Percentiles rank a stretch among this genome's conserved stretches.
These are phyloP conservation scores for Tephrocybe sp. DNA, from an alignment of 768 basidiomycete species.

Conservation along the genomic window DNA sequence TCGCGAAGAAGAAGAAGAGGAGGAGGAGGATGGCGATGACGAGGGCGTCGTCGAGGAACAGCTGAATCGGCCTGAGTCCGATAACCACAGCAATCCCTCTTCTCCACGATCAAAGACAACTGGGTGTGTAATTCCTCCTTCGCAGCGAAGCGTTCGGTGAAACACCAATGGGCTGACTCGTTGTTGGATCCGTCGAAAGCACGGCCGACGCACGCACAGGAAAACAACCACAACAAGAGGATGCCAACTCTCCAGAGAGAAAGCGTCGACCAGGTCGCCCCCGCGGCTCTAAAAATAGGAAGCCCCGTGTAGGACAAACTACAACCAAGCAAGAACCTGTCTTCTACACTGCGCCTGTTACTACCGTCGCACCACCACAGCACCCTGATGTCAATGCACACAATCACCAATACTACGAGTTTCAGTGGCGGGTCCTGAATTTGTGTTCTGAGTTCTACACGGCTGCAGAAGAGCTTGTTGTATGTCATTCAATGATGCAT, in stretches of 20 bases:
- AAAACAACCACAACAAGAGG: slow-evolving; percentile 22
- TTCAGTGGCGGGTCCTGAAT: slow-evolving; percentile 83
- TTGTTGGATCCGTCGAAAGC: slow-evolving; percentile 15
- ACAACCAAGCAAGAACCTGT: slow-evolving; percentile 35
- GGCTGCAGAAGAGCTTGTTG: slow-evolving; percentile 81
- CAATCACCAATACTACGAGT: slow-evolving; percentile 81
- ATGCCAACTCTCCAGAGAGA: slow-evolving; percentile 33
- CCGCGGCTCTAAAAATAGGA: slow-evolving; percentile 76
- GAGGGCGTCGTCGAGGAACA: slow-evolving; percentile 74
- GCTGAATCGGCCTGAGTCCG: slow-evolving; percentile 48
- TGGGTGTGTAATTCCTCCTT: slow-evolving; percentile 22
- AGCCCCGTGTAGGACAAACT: slow-evolving; percentile 35
- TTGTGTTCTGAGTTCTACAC: slow-evolving; percentile 85
- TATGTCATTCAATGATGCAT: slow-evolving; percentile 37
- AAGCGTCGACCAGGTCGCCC: slow-evolving; percentile 81
- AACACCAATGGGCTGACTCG: slow-evolving; percentile 10
- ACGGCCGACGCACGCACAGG: slow-evolving; percentile 24
- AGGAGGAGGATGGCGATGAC: slow-evolving; percentile 72
- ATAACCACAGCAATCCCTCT: slow-evolving; percentile 37
- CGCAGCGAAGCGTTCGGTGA: background rate
- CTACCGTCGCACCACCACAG: slow-evolving; percentile 33
- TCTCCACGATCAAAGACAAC: slow-evolving; percentile 33
- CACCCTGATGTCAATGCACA: slow-evolving; percentile 56
- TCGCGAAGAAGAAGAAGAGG: slow-evolving; percentile 49
- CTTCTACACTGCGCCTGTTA: slow-evolving; percentile 40